A percentile compares a stretch with the other conserved stretches of the same genome.
These are phyloP conservation scores for Heimioporus sp. DNA, from an alignment of 768 basidiomycete species.

Conservation along the genomic window DNA sequence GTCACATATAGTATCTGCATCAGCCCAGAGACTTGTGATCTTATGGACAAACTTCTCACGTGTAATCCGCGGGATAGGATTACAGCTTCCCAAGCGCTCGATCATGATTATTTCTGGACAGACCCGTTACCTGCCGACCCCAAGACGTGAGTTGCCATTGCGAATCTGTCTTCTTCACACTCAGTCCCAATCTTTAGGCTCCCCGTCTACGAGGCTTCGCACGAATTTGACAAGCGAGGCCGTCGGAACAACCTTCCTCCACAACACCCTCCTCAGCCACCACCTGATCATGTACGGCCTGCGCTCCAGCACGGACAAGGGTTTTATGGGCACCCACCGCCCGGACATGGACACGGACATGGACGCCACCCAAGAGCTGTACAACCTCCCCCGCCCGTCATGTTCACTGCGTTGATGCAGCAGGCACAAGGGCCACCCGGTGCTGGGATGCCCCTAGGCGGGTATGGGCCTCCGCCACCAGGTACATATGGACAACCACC, in stretches of 20 bases:
- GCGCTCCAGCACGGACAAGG: slow-evolving; percentile 29
- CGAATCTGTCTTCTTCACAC: background rate
- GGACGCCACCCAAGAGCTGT: slow-evolving; percentile 30
- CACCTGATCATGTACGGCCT: slow-evolving; percentile 34
- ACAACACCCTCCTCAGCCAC: slow-evolving; percentile 24
- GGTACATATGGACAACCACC: slow-evolving; percentile 10
- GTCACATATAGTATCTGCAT: slow-evolving; percentile 43
- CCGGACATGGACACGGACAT: slow-evolving; percentile 25
- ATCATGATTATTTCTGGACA: slow-evolving; percentile 94
- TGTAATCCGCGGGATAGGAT: slow-evolving; percentile 84
- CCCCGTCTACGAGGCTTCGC: slow-evolving; percentile 77
- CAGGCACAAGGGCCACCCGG: slow-evolving; percentile 14
- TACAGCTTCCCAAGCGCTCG: slow-evolving; percentile 82
- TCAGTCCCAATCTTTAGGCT: slow-evolving; percentile 40
- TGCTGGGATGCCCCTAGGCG: slow-evolving; percentile 3
- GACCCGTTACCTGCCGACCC: slow-evolving; percentile 86
- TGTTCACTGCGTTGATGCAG: slow-evolving; percentile 32
- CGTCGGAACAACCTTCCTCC: slow-evolving; percentile 44
- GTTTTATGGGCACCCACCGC: slow-evolving; percentile 33
- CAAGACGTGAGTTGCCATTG: slow-evolving; percentile 52
- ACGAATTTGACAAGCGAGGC: slow-evolving; percentile 77
- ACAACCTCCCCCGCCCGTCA: slow-evolving; percentile 25
- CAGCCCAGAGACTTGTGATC: slow-evolving; percentile 70
- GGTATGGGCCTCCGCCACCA: slow-evolving; percentile 14
- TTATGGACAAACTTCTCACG: slow-evolving; percentile 77